Percentiles rank a stretch among this genome's conserved stretches.
These are phyloP conservation scores for Mycosarcoma mackinlayi DNA, from an alignment of 1,284 basidiomycete genomes.

Conservation along the genomic window DNA sequence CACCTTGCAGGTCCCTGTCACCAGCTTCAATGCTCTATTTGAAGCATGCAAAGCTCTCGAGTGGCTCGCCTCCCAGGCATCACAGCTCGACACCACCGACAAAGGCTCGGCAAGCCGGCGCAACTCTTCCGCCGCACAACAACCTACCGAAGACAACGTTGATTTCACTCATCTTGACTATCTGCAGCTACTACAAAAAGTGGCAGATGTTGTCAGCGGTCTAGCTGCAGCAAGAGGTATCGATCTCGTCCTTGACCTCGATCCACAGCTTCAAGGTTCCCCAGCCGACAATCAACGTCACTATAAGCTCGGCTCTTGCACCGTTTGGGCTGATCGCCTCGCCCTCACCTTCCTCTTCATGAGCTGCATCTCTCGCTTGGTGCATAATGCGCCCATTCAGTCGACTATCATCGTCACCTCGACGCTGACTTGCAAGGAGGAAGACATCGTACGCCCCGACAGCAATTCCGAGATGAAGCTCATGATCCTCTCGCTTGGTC, in stretches of 20 bases:
- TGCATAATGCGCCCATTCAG: slow-evolving; percentile 22
- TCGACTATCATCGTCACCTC: slow-evolving; percentile 27
- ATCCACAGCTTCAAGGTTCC: slow-evolving; percentile 19
- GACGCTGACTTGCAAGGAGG: slow-evolving; percentile 24
- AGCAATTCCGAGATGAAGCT: slow-evolving; percentile 23
- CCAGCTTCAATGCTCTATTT: slow-evolving; percentile 54
- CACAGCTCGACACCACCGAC: slow-evolving; percentile 7
- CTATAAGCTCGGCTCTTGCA: slow-evolving; percentile 37
- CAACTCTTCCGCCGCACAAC: slow-evolving; percentile 10
- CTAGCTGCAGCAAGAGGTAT: slow-evolving; percentile 49
- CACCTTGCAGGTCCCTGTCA: slow-evolving; percentile 53
- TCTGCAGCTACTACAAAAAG: slow-evolving; percentile 44
- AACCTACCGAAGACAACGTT: slow-evolving; percentile 13
- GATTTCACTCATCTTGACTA: slow-evolving; percentile 43
- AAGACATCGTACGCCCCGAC: slow-evolving; percentile 5
- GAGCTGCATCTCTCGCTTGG: slow-evolving; percentile 37
- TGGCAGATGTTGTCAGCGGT: slow-evolving; percentile 53
- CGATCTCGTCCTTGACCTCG: slow-evolving; percentile 47
- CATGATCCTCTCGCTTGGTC: slow-evolving; percentile 32
- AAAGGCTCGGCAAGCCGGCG: slow-evolving; percentile 6
- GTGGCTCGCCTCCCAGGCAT: slow-evolving; percentile 43
- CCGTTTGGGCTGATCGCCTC: slow-evolving; percentile 33
- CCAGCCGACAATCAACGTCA: slow-evolving; percentile 21
- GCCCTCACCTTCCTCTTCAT: slow-evolving; percentile 37
- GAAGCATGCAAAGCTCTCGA: slow-evolving; percentile 52